Base-by-base conservation (phyloP, 2,329 filamentous ascomycete species). In the Monilinia laxa region DNA sequence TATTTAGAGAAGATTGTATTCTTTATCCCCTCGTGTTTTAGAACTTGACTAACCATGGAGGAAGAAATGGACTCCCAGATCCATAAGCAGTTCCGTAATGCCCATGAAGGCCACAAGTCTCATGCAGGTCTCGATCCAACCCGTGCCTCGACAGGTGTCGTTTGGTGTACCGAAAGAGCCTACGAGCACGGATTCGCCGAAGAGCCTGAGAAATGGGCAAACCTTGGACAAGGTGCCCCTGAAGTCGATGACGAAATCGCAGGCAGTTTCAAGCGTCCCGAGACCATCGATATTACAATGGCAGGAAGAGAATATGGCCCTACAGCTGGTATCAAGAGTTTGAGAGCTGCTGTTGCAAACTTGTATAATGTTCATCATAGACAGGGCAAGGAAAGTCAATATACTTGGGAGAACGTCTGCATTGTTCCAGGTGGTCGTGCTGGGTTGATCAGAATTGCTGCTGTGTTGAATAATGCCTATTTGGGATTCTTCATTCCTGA, bases 351-450 rank as follows among this genome's bases (percentile, higher is more conserved):
- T 23, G 93, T 98, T 55, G 94, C 94, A 67, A 87, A 88, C 68
- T 85, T 98, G 69, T 98, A 98, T 85, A 98, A 98, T 76, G 90
- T 90, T 78, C 91, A 94, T 78, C 94, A 97, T 75, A 88, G 94
- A 71, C 81, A 94, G 80, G 92, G 90, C 75, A 96, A 95, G 81
- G 84, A 87, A 14, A 94, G 90, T 79, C 84, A 96, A 80, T 98
- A 98, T 78, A 96, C 91, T 7, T 97, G 92, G 90, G 94, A 98
- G 82, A 98, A 98, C 78, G 94, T 97, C 23, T 93, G 91, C 77
- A 96, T 98, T 77, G 94, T 98, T 4, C 94, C 94, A 56, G 93
- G 93, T 78, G 94, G 94, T 51, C 87, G 94, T 74, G 94, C 94
- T 45, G 94, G 94, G 59, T 82, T 98, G 79, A 97, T 97, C 77